Evolutionary conservation across 1,284 basidiomycete genomes (phyloP), one percentile per base, ranked within the genome.

Genomic region (Sporisorium sorghi): DNA sequence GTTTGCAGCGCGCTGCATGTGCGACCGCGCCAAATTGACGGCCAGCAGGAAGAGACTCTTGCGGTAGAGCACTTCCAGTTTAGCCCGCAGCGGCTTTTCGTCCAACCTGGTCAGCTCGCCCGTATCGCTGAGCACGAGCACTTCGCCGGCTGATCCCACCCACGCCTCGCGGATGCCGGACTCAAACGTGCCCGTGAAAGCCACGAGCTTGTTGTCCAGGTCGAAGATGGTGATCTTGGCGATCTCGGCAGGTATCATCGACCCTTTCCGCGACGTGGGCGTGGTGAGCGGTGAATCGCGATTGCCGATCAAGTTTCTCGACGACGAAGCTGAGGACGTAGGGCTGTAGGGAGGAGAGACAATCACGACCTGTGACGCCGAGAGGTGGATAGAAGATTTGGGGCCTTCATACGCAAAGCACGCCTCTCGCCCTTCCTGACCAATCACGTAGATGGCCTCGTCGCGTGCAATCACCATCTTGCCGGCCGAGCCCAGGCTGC

Each of bases 161-260:
- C 73, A 72, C 1, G 70, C 55, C 39, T 58, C 61, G 12, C 78
- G 64, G 2, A 84, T 64, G 26, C 78, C 79, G 2, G 73, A 68
- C 9, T 72, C 73, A 42, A 82, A 79, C 12, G 77, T 77, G 19
- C 72, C 76, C 26, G 65, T 72, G 33, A 92, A 94, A 4, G 92
- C 92, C 7, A 97, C 89, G 52, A 96, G 89, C 86, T 95, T 95
- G 86, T 96, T 97, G 84, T 94, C 92, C 26, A 92, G 89, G 83
- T 99, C 95, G 74, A 99, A 92, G 1, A 99, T 88, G 0, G 92
- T 92, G 42, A 99, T 89, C 78, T 92, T 94, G 17, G 91, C 91
- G 7, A 62, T 58, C 57, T 63, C 67, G 49, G 47, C 33, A 14
- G 49, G 51, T 12, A 46, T 47, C 58, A 52, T 60, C 8, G 56